Evolutionary conservation across 2,329 filamentous ascomycete species (phyloP).

Genomic region (Cladosporium sp.): DNA sequence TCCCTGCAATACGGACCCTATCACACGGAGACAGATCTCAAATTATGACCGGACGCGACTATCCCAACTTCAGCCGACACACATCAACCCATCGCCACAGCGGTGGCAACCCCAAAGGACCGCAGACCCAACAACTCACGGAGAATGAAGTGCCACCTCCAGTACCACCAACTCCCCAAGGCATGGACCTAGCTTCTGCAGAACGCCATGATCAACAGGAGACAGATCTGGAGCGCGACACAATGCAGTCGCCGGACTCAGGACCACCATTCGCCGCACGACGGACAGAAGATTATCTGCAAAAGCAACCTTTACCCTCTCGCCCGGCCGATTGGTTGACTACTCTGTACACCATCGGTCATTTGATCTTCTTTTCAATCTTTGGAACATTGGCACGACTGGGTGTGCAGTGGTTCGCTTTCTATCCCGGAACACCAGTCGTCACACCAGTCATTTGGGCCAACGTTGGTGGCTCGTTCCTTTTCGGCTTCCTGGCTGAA

Average conservation of each 20-base stretch:
- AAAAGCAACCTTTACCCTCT: background rate
- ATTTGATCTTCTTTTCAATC: slow-evolving; percentile 81
- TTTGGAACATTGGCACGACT: slow-evolving; percentile 79
- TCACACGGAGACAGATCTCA: background rate
- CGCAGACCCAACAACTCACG: slow-evolving; percentile 1
- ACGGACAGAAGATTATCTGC: background rate
- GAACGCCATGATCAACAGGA: background rate
- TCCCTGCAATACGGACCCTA: background rate
- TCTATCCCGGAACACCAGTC: slow-evolving; percentile 72
- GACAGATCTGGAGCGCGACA: background rate
- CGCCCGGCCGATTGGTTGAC: background rate
- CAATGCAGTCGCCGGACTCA: slow-evolving; percentile 52
- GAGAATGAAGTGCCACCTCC: slow-evolving; percentile 1
- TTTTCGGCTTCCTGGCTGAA: slow-evolving; percentile 83
- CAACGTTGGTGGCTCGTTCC: slow-evolving; percentile 73
- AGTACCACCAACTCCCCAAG: background rate
- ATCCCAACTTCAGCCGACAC: slow-evolving; percentile 2
- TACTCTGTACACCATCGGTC: slow-evolving; percentile 62
- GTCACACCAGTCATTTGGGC: slow-evolving; percentile 77
- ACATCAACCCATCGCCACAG: background rate
- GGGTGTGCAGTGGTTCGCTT: slow-evolving; percentile 73
- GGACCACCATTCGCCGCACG: slow-evolving; percentile 29
- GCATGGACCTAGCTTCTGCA: background rate
- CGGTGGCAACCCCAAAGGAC: slow-evolving; percentile 3
- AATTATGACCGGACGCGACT: background rate